phyloP scores from a whole-genome alignment of 2,329 filamentous ascomycete species.

The Phialophora expanda region DNA sequence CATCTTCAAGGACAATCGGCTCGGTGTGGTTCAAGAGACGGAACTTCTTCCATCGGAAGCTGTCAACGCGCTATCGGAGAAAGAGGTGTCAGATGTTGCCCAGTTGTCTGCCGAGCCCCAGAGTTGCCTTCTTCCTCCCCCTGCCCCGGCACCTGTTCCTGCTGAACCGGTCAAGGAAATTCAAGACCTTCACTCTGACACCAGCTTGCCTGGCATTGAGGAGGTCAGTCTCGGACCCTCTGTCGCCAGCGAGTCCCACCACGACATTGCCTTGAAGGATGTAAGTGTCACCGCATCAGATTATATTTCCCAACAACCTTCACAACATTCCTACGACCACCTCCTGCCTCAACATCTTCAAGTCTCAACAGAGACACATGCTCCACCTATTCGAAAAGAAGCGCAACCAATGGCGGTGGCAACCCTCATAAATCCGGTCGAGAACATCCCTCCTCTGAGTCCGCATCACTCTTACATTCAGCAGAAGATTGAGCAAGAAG shows the following conservation, averaged over 20 bases:
- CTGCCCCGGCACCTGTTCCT: slow-evolving; percentile 26
- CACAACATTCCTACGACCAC: slow-evolving; percentile 12
- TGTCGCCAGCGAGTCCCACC: slow-evolving; percentile 27
- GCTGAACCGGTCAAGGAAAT: slow-evolving; percentile 39
- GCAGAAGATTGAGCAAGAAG: slow-evolving; percentile 62
- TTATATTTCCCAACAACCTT: slow-evolving; percentile 15
- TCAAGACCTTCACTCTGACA: slow-evolving; percentile 30
- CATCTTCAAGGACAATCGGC: slow-evolving; percentile 59
- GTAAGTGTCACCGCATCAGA: slow-evolving; percentile 19
- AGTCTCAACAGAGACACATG: slow-evolving; percentile 8
- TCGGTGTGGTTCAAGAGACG: slow-evolving; percentile 43
- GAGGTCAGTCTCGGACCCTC: slow-evolving; percentile 32
- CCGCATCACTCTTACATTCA: slow-evolving; percentile 36
- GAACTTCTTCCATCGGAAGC: slow-evolving; percentile 30
- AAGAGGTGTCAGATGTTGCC: slow-evolving; percentile 5
- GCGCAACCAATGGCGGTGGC: slow-evolving; percentile 32
- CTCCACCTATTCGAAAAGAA: slow-evolving; percentile 17
- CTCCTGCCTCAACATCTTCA: slow-evolving; percentile 2
- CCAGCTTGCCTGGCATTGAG: slow-evolving; percentile 37
- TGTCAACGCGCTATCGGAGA: slow-evolving; percentile 1
- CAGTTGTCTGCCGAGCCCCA: slow-evolving; percentile 40
- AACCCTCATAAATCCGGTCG: slow-evolving; percentile 28
- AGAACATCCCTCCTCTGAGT: slow-evolving; percentile 26
- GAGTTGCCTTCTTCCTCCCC: slow-evolving; percentile 22
- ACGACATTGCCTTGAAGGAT: slow-evolving; percentile 22